These are phyloP conservation scores for Penicillium canescens DNA, from an alignment of 495 filamentous ascomycete species.

Conservation along the genomic window DNA sequence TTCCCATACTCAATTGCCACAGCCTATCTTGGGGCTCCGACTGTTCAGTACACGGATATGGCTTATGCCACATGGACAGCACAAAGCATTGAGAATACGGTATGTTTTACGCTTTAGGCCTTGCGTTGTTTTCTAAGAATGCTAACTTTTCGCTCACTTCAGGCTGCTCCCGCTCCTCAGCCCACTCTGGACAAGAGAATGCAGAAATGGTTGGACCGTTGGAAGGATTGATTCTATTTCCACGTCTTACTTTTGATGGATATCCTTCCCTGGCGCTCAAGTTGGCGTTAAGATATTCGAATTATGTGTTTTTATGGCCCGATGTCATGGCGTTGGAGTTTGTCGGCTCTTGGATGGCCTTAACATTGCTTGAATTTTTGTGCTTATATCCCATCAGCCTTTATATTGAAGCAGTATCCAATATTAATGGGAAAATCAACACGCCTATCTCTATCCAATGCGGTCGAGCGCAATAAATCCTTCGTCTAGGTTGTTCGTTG, in stretches of 20 bases:
- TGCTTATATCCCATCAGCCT: slow-evolving; percentile 2
- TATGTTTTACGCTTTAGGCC: slow-evolving; percentile 35
- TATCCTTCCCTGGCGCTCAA: neutral
- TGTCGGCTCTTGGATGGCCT: neutral
- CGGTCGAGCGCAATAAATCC: neutral
- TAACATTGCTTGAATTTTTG: neutral
- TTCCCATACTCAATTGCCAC: slow-evolving; percentile 60
- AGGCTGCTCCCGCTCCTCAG: slow-evolving; percentile 40
- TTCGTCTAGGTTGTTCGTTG: slow-evolving; percentile 5
- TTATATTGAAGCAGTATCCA: neutral
- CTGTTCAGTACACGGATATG: slow-evolving; percentile 61
- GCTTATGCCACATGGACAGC: slow-evolving; percentile 56
- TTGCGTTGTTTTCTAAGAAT: neutral
- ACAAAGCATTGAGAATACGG: slow-evolving; percentile 62
- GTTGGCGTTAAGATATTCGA: neutral
- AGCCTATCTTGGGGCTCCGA: slow-evolving; percentile 55
- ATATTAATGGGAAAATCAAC: neutral
- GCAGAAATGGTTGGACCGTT: slow-evolving; percentile 35
- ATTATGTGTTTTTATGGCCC: neutral
- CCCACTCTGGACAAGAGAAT: slow-evolving; percentile 33
- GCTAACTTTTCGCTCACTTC: neutral
- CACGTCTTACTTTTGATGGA: neutral
- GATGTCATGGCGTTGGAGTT: neutral
- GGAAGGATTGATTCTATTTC: slow-evolving; percentile 26
- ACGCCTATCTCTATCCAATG: neutral